A percentile compares a stretch with the other conserved stretches of the same genome.
Evolutionary conservation across 257 asterid species (phyloP).

Genomic region (Anisodus acutangulus): DNA sequence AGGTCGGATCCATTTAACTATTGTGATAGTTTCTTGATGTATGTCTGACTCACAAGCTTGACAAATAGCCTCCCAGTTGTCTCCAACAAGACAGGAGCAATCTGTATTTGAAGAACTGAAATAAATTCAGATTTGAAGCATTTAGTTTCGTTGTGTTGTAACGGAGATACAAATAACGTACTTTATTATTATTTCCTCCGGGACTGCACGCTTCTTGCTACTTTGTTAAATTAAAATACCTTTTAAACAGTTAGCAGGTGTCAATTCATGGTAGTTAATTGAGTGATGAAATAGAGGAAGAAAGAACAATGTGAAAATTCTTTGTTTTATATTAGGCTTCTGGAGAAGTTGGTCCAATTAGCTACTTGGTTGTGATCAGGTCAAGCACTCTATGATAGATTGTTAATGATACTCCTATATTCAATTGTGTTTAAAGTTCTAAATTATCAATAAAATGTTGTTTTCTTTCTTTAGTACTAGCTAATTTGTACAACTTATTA

Average conservation of each 20-base stretch:
- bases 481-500: background rate
- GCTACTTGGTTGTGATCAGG: conserved; percentile 29
- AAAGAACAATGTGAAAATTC: conserved; percentile 12
- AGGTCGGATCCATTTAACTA: too few species aligned
- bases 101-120: background rate
- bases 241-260: conserved; percentile 7
- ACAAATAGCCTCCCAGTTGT: too few species aligned
- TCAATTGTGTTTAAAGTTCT: background rate
- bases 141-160: background rate
- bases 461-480: background rate
- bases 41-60: too few species aligned
- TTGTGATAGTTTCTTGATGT: too few species aligned
- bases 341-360: background rate
- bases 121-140: background rate
- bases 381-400: background rate
- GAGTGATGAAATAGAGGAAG: background rate
- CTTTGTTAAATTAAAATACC: background rate
- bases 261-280: background rate
- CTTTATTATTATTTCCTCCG: background rate
- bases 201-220: background rate
- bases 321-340: background rate
- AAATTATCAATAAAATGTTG: background rate
- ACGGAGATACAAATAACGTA: background rate
- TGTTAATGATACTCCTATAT: background rate
- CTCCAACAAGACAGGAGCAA: background rate